Conservation (phyloP, 495 filamentous ascomycete genomes). For the Polyplosphaeria fusca region DNA sequence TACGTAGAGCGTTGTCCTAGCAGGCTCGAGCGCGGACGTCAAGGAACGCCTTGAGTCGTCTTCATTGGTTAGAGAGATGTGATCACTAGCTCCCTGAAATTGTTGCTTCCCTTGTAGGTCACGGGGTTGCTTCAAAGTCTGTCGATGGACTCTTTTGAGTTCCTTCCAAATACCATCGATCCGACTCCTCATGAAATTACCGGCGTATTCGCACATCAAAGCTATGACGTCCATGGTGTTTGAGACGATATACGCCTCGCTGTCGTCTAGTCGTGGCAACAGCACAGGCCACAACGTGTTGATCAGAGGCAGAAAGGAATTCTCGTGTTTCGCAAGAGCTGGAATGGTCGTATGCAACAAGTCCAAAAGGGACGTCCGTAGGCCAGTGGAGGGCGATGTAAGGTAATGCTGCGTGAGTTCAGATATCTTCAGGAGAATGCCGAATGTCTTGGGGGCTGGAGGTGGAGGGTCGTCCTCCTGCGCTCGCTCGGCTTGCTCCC, state of each 20-base stretch:
- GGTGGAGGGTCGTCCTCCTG: constrained; percentile 48
- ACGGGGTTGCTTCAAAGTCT: not conserved
- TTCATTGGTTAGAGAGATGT: not conserved
- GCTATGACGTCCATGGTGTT: constrained; percentile 64
- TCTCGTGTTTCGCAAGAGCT: constrained; percentile 67
- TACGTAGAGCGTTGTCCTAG: constrained; percentile 35
- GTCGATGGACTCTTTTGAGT: constrained; percentile 35
- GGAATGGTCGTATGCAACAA: constrained; percentile 68
- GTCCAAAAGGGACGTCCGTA: constrained; percentile 70
- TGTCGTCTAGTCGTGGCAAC: constrained; percentile 65
- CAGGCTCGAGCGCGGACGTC: not conserved
- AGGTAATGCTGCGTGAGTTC: constrained; percentile 63
- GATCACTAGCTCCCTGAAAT: not conserved
- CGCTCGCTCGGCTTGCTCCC: constrained; percentile 44
- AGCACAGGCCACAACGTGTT: constrained; percentile 86
- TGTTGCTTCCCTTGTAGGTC: not conserved
- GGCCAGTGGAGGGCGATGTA: constrained; percentile 72
- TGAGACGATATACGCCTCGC: constrained; percentile 69
- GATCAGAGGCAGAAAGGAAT: constrained; percentile 80
- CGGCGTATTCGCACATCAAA: constrained; percentile 61
- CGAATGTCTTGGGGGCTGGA: constrained; percentile 41
- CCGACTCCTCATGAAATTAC: constrained; percentile 74
- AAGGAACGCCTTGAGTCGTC: not conserved
- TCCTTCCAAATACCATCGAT: constrained; percentile 67
- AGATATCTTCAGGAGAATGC: constrained; percentile 42